Conservation (phyloP, 306 rosid species). For the Rosa lucieae region DNA sequence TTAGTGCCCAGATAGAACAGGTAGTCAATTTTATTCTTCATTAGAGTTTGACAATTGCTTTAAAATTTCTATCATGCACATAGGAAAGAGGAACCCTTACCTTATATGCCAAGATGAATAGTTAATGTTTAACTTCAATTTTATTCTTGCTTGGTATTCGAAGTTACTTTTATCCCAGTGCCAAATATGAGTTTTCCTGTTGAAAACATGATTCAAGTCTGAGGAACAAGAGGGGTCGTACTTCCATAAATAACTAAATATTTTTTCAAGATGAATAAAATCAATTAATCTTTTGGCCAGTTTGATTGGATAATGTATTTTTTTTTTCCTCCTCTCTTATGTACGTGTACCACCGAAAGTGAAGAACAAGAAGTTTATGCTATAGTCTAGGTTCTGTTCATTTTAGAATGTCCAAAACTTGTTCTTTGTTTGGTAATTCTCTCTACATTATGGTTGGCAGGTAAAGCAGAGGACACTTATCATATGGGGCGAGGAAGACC, state of each 20-base stretch:
- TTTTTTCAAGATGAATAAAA: background rate
- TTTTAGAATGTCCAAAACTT: background rate
- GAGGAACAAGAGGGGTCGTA: background rate
- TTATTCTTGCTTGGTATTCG: background rate
- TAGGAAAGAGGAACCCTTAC: background rate
- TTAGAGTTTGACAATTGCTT: background rate
- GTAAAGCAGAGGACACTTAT: slow-evolving; percentile 83
- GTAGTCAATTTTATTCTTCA: slow-evolving; percentile 31
- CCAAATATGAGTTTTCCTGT: background rate
- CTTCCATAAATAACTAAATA: background rate
- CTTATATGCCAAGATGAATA: background rate
- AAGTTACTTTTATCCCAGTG: background rate
- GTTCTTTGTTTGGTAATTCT: background rate
- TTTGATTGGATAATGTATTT: background rate
- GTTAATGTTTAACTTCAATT: background rate
- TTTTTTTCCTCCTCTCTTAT: background rate
- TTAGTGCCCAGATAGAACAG: slow-evolving; percentile 56
- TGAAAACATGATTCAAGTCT: background rate
- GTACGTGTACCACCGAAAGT: background rate
- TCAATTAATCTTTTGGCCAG: background rate
- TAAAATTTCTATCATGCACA: slow-evolving; percentile 1
- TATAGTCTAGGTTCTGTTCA: background rate
- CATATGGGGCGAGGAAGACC: slow-evolving; percentile 96
- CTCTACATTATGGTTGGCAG: slow-evolving; percentile 42
- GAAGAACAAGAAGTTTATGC: background rate